Base-by-base conservation (phyloP, 2,329 filamentous ascomycete genomes). In the Fusarium succisae region DNA sequence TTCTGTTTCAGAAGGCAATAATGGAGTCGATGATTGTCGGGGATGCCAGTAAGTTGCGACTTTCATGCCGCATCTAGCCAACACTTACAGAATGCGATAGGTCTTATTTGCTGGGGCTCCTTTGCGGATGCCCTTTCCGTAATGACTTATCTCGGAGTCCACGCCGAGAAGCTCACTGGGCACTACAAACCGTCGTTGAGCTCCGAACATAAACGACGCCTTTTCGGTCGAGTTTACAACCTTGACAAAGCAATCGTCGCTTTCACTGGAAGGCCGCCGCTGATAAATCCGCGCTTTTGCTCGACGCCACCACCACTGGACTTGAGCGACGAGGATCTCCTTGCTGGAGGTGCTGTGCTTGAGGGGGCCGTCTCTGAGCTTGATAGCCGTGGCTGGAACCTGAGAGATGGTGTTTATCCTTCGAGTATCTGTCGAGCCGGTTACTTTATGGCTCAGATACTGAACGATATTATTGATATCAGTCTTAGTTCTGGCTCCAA, bases 1-100 rank as follows among this genome's bases (percentile, higher is more conserved):
- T 69, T 8, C n/a, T 69, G 6, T 37, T 44, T 1, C 66, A 69
- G 6, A 69, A 69, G 5, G 26, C 64, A 1, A 54, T 63, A 1
- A 32, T 69, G 37, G 64, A 69, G 6, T 69, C 66, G 0, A 69
- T 69, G 66, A 55, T 69, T 14, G 50, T 39, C 0, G 66, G 66
- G 0, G 66, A 69, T 11, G 66, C 66, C 5, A 69, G 66, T 69
- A n/a, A 45, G 64, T n/a, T n/a, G n/a, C n/a, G n/a, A n/a, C n/a
- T n/a, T n/a, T n/a, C n/a, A n/a, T n/a, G n/a, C n/a, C n/a, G n/a
- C n/a, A n/a, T n/a, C n/a, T n/a, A n/a, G n/a, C n/a, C n/a, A n/a
- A n/a, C n/a, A n/a, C n/a, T n/a, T n/a, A n/a, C n/a, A n/a, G n/a
- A 6, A 6, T 7, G 0, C 1, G 8, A 5, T 3, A 69, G 66